Evolutionary conservation across 768 basidiomycete species (phyloP), one percentile per base, ranked within the genome.

Genomic region (Rhodotorula sphaerocarpa): DNA sequence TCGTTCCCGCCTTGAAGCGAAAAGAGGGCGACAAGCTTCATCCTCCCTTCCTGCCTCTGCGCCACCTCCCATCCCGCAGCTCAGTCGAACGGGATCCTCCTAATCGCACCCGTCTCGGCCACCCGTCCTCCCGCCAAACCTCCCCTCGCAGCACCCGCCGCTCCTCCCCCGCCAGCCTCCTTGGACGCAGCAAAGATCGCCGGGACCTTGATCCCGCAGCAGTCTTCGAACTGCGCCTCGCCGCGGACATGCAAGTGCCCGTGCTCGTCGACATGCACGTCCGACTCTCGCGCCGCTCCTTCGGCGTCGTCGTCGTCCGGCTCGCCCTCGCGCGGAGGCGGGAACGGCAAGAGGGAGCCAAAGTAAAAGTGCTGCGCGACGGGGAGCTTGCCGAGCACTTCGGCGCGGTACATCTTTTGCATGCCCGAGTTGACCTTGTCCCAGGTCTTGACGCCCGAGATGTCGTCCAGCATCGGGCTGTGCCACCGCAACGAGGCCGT

Each of bases 401-500:
- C 92, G 42, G 90, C 92, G 47, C 80, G 80, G 77, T 92, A 97
- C 93, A 99, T 97, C 75, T 96, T 99, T 76, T 88, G 80, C 90
- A 99, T 95, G 6, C 93, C 93, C 9, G 80, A 76, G 75, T 97
- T 96, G 68, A 96, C 90, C 75, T 95, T 97, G 71, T 89, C 87
- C 93, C 93, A 97, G 0, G 74, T 75, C 69, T 78, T 78, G 70
- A 79, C 74, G 42, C 66, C 71, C 4, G 70, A 70, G 34, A 97
- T 97, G 72, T 97, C 93, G 74, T 96, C 90, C 11, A 99, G 82
- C 93, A 99, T 97, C 2, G 93, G 93, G 0, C 90, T 95, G 77
- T 99, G 93, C 93, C 93, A 99, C 55, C 90, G 82, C 1, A 97
- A 79, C 0, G 91, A 91, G 0, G 92, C 91, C 0, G 91, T 90